Percentiles rank a stretch among this genome's conserved stretches.
phyloP scores from a whole-genome alignment of 2,329 filamentous ascomycete genomes.

The Aspergillus awamori region DNA sequence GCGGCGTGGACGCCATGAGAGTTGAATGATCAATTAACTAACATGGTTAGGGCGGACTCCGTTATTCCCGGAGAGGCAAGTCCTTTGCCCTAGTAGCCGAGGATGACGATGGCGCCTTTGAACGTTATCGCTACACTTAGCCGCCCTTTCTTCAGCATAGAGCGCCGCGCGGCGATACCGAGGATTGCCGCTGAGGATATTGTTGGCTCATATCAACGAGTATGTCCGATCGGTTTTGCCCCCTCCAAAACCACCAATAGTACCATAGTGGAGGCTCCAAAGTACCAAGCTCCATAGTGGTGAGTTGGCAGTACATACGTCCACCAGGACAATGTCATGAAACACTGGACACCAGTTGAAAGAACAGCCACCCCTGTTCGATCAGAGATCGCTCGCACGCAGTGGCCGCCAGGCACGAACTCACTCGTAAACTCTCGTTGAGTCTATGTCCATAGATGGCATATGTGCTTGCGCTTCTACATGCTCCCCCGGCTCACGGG shows the following conservation, averaged over 20 bases:
- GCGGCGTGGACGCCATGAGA: background rate
- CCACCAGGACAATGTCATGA: constrained; percentile 11
- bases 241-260: constrained; percentile 4
- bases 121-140: constrained; percentile 2
- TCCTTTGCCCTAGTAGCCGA: constrained; percentile 3
- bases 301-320: constrained; percentile 17
- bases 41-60: constrained; percentile 3
- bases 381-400: constrained; percentile 14
- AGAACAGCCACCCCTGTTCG: constrained; percentile 14
- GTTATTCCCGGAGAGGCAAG: constrained; percentile 3
- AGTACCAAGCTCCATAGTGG: constrained; percentile 9
- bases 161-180: too few species aligned
- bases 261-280: constrained; percentile 13
- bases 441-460: constrained; percentile 5
- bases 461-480: constrained; percentile 2
- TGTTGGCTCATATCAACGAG: background rate
- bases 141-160: background rate
- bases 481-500: constrained; percentile 7
- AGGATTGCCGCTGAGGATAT: too few species aligned
- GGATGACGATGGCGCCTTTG: constrained; percentile 5
- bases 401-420: constrained; percentile 23
- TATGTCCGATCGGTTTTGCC: constrained; percentile 4
- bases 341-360: constrained; percentile 14
- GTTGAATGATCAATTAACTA: background rate
- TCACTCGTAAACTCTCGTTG: constrained; percentile 9